A percentile compares a stretch with the other conserved stretches of the same genome.
phyloP scores from a whole-genome alignment of 495 filamentous ascomycete species.

The Parathielavia hyrcaniae region DNA sequence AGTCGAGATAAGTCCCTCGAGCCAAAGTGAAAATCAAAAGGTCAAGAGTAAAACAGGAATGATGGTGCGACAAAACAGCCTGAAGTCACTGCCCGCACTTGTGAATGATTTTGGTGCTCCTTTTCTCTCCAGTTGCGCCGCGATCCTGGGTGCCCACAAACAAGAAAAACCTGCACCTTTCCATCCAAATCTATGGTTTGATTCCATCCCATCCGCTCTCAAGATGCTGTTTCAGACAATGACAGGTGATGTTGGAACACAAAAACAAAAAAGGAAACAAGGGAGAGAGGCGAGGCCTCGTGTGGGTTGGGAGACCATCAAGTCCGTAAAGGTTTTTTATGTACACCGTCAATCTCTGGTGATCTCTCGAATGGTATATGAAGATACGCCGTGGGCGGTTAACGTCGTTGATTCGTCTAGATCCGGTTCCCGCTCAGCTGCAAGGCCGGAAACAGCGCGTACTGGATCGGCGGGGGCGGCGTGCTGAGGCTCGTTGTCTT shows the following conservation, averaged over 20 bases:
- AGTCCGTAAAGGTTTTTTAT: neutral
- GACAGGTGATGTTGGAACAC: neutral
- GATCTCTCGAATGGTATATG: neutral
- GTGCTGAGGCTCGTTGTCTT: slow-evolving; percentile 38
- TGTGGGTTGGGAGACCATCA: neutral
- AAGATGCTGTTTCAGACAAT: slow-evolving; percentile 14
- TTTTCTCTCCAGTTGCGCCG: slow-evolving; percentile 16
- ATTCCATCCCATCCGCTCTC: slow-evolving; percentile 14
- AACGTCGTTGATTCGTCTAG: slow-evolving; percentile 3
- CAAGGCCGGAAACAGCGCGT: slow-evolving; percentile 34
- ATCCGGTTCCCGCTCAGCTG: slow-evolving; percentile 26
- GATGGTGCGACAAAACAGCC: neutral
- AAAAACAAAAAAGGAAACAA: slow-evolving; percentile 8
- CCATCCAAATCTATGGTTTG: slow-evolving; percentile 16
- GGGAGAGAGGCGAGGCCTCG: neutral
- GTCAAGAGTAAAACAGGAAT: neutral
- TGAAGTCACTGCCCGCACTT: neutral
- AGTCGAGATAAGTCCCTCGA: slow-evolving; percentile 2
- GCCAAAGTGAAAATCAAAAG: neutral
- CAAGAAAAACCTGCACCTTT: slow-evolving; percentile 6
- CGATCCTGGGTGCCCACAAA: neutral
- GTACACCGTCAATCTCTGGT: neutral
- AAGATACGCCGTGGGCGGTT: neutral
- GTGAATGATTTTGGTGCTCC: neutral
- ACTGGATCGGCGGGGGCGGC: slow-evolving; percentile 38